Evolutionary conservation across 2,329 filamentous ascomycete genomes (phyloP), one percentile per base, ranked within the genome.

Genomic region (Grosmannia penicillata): DNA sequence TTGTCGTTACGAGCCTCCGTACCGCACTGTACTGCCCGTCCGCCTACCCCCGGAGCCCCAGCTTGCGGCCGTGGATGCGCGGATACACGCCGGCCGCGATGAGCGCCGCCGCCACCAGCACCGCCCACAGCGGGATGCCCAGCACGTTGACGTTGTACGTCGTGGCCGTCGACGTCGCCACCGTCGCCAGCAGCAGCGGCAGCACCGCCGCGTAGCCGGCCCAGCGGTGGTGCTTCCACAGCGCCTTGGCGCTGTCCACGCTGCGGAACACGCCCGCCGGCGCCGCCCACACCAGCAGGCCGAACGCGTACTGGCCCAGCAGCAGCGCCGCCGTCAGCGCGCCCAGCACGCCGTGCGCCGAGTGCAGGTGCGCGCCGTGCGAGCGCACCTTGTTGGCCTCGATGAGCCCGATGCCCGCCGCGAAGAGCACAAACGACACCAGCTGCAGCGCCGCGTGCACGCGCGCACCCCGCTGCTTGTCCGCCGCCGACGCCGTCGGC

Each of bases 201-300:
- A 78, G 52, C 38, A 89, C 60, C 8, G 75, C 26, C 19, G 21
- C 47, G 54, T 98, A 96, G 3, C 89, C 91, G 18, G 67, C 70
- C 38, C 71, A 60, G 23, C 89, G 75, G 56, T 96, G 91, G 51
- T 87, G 94, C 60, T 93, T 95, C 68, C 89, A 96, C 30, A 94
- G 56, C 19, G 66, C 66, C 68, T 87, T 93, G 17, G 86, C 89
- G 4, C 75, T 76, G 21, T 83, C 77, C 45, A 79, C 52, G 15
- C 13, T 13, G 6, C 87, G 87, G 50, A 89, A 93, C 1, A 93
- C 50, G 8, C 27, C 18, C 1, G 54, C 53, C 0, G 87, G 87
- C 3, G 72, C 63, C 42, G 75, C 84, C 65, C 80, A 95, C 61
- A 91, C 83, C 24, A 83, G 81, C 45, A 93, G 72, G 14, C 91